phyloP scores from a whole-genome alignment of 2,329 filamentous ascomycete genomes.

The Exophiala xenobiotica region DNA sequence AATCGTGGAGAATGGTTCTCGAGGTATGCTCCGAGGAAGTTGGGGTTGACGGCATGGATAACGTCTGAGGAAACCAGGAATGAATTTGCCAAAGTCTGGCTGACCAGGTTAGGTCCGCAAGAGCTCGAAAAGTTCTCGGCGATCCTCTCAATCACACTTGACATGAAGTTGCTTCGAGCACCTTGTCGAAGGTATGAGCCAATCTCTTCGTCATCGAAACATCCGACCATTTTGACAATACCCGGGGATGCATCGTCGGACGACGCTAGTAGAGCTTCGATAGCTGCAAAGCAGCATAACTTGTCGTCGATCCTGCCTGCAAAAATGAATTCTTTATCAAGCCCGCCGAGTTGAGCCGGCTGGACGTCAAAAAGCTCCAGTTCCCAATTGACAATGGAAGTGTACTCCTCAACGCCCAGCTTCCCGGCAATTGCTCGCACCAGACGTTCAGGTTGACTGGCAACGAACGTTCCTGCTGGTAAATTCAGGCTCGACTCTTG shows the following conservation, averaged over 20 bases:
- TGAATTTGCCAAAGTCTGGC: slow-evolving; percentile 83
- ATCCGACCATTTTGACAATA: slow-evolving; percentile 84
- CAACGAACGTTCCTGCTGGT: slow-evolving; percentile 66
- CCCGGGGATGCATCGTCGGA: slow-evolving; percentile 51
- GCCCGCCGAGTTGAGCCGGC: slow-evolving; percentile 75
- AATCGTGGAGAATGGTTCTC: slow-evolving; percentile 81
- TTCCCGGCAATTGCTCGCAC: slow-evolving; percentile 78
- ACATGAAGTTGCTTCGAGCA: slow-evolving; percentile 84
- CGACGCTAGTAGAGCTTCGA: slow-evolving; percentile 76
- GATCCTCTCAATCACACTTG: slow-evolving; percentile 75
- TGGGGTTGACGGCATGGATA: slow-evolving; percentile 90
- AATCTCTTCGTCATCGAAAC: slow-evolving; percentile 97
- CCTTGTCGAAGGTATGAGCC: slow-evolving; percentile 88
- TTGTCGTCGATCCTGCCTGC: slow-evolving; percentile 96
- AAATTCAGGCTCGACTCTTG: slow-evolving; percentile 31
- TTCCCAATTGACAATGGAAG: slow-evolving; percentile 89
- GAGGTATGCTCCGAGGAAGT: slow-evolving; percentile 82
- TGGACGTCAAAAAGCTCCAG: slow-evolving; percentile 91
- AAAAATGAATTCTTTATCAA: slow-evolving; percentile 93
- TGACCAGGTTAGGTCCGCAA: slow-evolving; percentile 58
- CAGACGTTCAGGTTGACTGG: slow-evolving; percentile 80
- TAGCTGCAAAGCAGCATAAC: slow-evolving; percentile 89
- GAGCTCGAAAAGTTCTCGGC: slow-evolving; percentile 56
- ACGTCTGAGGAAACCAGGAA: slow-evolving; percentile 94
- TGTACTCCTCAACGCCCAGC: slow-evolving; percentile 70